Percentiles rank a stretch among this genome's conserved stretches.
Conservation (phyloP, 225 moss, liverwort and hornwort species). For the Pseudisothecium myosuroides region DNA sequence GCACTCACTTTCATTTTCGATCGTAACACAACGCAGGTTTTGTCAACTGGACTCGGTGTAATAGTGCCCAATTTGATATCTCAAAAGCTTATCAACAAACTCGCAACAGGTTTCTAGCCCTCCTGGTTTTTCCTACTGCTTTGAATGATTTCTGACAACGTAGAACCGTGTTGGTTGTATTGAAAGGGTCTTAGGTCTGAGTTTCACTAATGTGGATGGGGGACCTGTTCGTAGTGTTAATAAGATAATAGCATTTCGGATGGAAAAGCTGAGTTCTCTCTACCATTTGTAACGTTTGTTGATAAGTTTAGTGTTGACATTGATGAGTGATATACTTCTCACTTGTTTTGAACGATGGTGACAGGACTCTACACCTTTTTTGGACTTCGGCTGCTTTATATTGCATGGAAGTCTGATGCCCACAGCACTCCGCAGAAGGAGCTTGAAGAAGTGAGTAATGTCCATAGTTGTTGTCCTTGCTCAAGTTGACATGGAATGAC, state of each 20-base stretch:
- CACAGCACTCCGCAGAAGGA: conserved; percentile 87
- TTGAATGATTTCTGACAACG: neutral
- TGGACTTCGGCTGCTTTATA: conserved; percentile 79
- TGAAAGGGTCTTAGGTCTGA: neutral
- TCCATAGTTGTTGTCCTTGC: neutral
- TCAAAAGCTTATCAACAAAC: conserved; percentile 73
- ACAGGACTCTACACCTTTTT: conserved; percentile 96
- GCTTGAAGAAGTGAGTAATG: conserved; percentile 72
- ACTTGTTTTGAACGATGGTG: neutral
- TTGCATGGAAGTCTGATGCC: conserved; percentile 83
- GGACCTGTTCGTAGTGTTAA: neutral
- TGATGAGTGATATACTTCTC: neutral
- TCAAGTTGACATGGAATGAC: neutral
- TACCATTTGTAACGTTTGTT: neutral
- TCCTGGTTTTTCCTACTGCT: neutral
- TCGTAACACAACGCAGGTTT: conserved; percentile 28
- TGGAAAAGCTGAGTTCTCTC: neutral
- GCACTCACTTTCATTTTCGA: neutral
- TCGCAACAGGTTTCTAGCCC: conserved; percentile 61
- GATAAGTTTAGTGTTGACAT: neutral
- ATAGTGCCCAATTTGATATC: conserved; percentile 96
- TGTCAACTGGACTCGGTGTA: conserved; percentile 92
- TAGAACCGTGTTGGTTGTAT: neutral
- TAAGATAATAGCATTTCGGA: neutral
- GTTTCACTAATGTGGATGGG: neutral